phyloP scores from a whole-genome alignment of 2,329 filamentous ascomycete genomes.

The Taxawa tesnikishii region DNA sequence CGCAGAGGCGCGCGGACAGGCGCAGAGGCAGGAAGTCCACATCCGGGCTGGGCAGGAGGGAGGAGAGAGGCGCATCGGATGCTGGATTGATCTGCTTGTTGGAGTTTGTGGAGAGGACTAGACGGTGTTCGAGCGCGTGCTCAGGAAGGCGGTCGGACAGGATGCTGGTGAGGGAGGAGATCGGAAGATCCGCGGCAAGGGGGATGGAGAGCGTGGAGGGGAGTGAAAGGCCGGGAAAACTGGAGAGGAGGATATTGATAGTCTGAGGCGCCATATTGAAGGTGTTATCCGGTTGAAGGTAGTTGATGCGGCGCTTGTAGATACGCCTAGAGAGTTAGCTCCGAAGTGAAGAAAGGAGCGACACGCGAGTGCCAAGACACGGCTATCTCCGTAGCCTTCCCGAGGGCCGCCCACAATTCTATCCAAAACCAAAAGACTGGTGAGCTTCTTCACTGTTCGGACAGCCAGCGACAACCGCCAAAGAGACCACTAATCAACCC shows the following conservation, averaged over 20 bases:
- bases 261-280: neutral
- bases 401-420: too few relatives aligned
- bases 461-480: too few relatives aligned
- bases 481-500: too few relatives aligned
- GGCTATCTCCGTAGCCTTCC: too few relatives aligned
- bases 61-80: conserved; percentile 45
- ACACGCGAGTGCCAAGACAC: too few relatives aligned
- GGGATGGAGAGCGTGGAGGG: conserved; percentile 75
- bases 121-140: conserved; percentile 36
- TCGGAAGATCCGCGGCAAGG: conserved; percentile 49
- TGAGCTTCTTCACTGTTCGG: too few relatives aligned
- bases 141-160: conserved; percentile 45
- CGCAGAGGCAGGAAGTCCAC: conserved; percentile 66
- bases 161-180: conserved; percentile 51
- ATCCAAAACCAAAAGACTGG: too few relatives aligned
- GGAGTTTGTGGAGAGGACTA: conserved; percentile 71
- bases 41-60: conserved; percentile 39
- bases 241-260: neutral
- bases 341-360: too few relatives aligned
- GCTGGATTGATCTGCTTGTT: conserved; percentile 55
- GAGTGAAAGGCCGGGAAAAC: conserved; percentile 66
- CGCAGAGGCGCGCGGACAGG: conserved; percentile 65
- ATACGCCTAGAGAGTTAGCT: too few relatives aligned
- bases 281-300: too few relatives aligned
- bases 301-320: too few relatives aligned